Percentiles rank a stretch among this genome's conserved stretches.
phyloP scores from a whole-genome alignment of 176 grass and related monocot species.

The Ampelocalamus luodianensis region DNA sequence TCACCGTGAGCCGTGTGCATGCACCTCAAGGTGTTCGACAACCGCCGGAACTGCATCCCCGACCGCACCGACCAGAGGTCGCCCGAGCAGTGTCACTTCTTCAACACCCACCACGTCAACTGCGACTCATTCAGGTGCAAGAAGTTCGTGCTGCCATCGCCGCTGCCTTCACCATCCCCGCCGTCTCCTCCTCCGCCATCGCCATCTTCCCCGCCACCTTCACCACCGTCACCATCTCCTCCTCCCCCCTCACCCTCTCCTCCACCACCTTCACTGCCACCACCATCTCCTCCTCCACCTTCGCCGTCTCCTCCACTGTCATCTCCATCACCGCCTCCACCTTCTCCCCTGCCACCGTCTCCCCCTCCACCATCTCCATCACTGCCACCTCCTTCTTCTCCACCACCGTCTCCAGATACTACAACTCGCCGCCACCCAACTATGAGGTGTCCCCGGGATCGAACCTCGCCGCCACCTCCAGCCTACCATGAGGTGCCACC shows the following conservation, averaged over 20 bases:
- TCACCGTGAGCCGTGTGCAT: slow-evolving; percentile 70
- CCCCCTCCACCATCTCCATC: slow-evolving; percentile 35
- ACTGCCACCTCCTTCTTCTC: slow-evolving; percentile 25
- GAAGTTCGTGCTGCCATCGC: slow-evolving; percentile 63
- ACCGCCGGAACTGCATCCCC: slow-evolving; percentile 70
- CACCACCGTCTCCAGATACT: neutral
- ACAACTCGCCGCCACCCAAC: slow-evolving; percentile 1
- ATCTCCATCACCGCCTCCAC: neutral
- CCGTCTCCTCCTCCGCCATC: neutral
- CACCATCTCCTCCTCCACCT: neutral
- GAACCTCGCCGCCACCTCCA: slow-evolving; percentile 42
- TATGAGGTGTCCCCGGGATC: slow-evolving; percentile 44
- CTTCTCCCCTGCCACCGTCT: too few species aligned
- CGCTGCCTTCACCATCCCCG: slow-evolving; percentile 40
- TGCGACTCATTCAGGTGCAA: slow-evolving; percentile 75
- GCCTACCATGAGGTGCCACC: slow-evolving; percentile 18
- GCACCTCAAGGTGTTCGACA: slow-evolving; percentile 42
- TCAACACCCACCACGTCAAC: slow-evolving; percentile 54
- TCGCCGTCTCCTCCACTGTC: neutral
- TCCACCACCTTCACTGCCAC: neutral
- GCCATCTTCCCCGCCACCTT: neutral
- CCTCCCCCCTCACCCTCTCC: slow-evolving; percentile 16
- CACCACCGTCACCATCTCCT: too few species aligned
- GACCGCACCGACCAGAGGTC: slow-evolving; percentile 63
- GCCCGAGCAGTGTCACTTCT: slow-evolving; percentile 62